These are phyloP conservation scores for Auriscalpium vulgare DNA, from an alignment of 768 basidiomycete genomes.

Conservation along the genomic window DNA sequence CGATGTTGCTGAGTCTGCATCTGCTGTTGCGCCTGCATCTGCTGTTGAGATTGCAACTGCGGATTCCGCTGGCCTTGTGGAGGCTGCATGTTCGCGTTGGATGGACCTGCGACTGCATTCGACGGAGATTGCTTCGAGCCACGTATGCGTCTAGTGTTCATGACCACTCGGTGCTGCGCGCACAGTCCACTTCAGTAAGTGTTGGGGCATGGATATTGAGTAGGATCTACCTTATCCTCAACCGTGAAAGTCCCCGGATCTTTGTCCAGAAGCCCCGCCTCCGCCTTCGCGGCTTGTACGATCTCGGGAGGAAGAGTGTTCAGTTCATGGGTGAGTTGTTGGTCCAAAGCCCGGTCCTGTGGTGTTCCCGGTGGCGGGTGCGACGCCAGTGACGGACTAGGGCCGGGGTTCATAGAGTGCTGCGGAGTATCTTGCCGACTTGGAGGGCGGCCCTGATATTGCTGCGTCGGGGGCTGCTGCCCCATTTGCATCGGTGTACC, in stretches of 20 bases:
- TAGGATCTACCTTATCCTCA: conserved; percentile 51
- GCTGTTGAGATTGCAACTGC: conserved; percentile 16
- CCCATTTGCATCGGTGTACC: conserved; percentile 31
- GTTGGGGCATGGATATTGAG: conserved; percentile 4
- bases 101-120: conserved; percentile 37
- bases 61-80: conserved; percentile 28
- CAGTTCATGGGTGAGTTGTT: conserved; percentile 34
- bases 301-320: conserved; percentile 27
- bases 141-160: background rate
- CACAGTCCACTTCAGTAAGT: conserved; percentile 1
- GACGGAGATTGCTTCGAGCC: conserved; percentile 20
- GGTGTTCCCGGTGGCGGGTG: conserved; percentile 35
- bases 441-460: conserved; percentile 44
- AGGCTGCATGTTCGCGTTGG: conserved; percentile 23
- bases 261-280: conserved; percentile 38
- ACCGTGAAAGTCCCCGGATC: conserved; percentile 33
- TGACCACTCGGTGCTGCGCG: conserved; percentile 30
- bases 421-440: conserved; percentile 45
- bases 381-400: conserved; percentile 48
- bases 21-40: conserved; percentile 35
- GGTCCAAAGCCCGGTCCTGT: conserved; percentile 14
- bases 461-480: conserved; percentile 31
- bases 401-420: conserved; percentile 33
- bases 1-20: conserved; percentile 39
- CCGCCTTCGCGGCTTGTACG: conserved; percentile 32